phyloP scores from a whole-genome alignment of 169 alveolate genomes.

The Cryptosporidium bovis region DNA sequence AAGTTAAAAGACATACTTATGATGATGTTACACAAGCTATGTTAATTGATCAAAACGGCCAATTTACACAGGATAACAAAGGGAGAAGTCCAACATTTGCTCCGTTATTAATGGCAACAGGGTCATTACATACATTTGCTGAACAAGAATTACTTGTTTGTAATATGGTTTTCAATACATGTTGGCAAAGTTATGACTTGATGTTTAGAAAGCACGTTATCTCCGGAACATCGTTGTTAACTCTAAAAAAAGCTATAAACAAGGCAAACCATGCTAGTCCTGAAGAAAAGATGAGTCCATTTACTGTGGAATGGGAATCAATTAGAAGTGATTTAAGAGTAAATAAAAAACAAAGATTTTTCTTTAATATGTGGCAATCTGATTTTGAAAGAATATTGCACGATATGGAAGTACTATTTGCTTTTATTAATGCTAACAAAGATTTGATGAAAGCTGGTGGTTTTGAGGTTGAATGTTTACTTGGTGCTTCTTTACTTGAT shows the following conservation, averaged over 20 bases:
- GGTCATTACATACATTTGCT: constrained; percentile 68
- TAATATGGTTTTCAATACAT: constrained; percentile 71
- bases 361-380: constrained; percentile 71
- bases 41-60: not conserved
- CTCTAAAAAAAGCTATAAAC: constrained; percentile 63
- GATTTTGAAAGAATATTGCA: constrained; percentile 65
- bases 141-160: constrained; percentile 69
- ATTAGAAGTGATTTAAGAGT: constrained; percentile 64
- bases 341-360: constrained; percentile 17
- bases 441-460: constrained; percentile 75
- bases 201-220: constrained; percentile 70
- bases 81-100: constrained; percentile 76
- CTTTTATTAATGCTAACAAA: constrained; percentile 66
- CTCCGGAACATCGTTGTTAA: constrained; percentile 62
- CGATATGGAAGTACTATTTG: constrained; percentile 73
- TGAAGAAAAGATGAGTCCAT: constrained; percentile 61
- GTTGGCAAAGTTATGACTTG: constrained; percentile 74
- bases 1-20: constrained; percentile 61
- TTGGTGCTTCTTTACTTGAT: constrained; percentile 66
- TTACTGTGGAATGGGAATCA: constrained; percentile 71
- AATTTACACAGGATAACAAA: not conserved
- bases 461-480: constrained; percentile 68
- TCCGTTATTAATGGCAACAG: constrained; percentile 74
- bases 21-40: constrained; percentile 38
- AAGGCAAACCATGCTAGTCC: constrained; percentile 72